Evolutionary conservation across 2,329 filamentous ascomycete species (phyloP).

Genomic region (Chaetomium sp.): DNA sequence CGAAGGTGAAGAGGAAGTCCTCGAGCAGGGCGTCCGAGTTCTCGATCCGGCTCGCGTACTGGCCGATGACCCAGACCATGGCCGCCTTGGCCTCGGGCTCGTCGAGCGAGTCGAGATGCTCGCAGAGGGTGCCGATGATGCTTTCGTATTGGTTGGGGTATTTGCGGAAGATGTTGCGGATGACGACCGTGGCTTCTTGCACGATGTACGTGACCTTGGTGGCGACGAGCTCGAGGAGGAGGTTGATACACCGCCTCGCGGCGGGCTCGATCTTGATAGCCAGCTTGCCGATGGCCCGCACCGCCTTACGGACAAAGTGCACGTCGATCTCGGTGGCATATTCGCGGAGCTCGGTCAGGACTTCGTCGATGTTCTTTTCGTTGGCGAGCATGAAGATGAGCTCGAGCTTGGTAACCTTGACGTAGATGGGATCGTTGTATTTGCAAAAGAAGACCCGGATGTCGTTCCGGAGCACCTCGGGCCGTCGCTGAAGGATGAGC

Average conservation of each 20-base stretch:
- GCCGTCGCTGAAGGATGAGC: slow-evolving; percentile 84
- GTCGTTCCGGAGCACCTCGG: slow-evolving; percentile 90
- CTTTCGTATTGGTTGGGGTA: slow-evolving; percentile 98
- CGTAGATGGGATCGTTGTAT: slow-evolving; percentile 99
- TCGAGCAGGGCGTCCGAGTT: slow-evolving; percentile 91
- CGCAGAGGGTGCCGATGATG: slow-evolving; percentile 91
- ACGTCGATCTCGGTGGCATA: slow-evolving; percentile 98
- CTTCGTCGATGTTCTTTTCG: slow-evolving; percentile 91
- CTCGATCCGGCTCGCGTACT: slow-evolving; percentile 95
- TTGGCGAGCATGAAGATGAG: slow-evolving; percentile 98
- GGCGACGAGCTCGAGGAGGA: slow-evolving; percentile 83
- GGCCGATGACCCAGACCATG: slow-evolving; percentile 99
- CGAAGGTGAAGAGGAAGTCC: slow-evolving; percentile 89
- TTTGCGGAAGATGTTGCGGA: slow-evolving; percentile 98
- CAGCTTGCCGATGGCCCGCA: slow-evolving; percentile 93
- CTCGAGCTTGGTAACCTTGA: slow-evolving; percentile 98
- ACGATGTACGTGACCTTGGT: slow-evolving; percentile 99
- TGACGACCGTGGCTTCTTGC: slow-evolving; percentile 96
- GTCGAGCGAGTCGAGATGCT: slow-evolving; percentile 92
- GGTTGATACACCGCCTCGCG: slow-evolving; percentile 83
- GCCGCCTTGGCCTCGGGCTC: slow-evolving; percentile 97
- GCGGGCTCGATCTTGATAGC: slow-evolving; percentile 98
- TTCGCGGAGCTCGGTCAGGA: slow-evolving; percentile 87
- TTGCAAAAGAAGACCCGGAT: slow-evolving; percentile 99
- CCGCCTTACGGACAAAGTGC: slow-evolving; percentile 96